Base-by-base conservation (phyloP, 148 eudicot genomes). In the Amaranthus cruentus region DNA sequence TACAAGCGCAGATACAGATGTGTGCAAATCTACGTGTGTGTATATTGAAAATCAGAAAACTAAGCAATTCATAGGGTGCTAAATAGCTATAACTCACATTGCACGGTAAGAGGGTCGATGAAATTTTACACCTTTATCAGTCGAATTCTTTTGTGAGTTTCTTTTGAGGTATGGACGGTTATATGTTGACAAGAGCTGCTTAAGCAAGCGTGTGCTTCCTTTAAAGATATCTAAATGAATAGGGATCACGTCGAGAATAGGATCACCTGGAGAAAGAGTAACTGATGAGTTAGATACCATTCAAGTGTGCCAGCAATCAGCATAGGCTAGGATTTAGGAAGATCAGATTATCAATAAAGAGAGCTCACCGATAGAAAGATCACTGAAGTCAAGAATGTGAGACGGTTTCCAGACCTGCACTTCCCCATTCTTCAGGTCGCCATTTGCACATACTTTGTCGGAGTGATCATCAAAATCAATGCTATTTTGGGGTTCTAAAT, bases 301-400 rank as follows among this genome's bases (percentile, higher is more conserved):
- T 49, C 55, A 50, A 75, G 50, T 51, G 59, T 46, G 44, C 38
- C 38, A 28, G 38, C 38, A 28, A 28, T 28, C 38, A 70, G 10
- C 55, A 57, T 53, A 63, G 55, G 43, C 58, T 68, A 48, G 4
- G 38, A 28, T 28, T 28, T 28, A 0, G 38, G 38, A 43, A 66
- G 8, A 21, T 46, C 56, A 59, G 8, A 7, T 63, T 56, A 67
- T 60, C 47, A 46, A 61, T 55, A 18, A 66, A 83, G 62, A 73
- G 9, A 28, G 79, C 93, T 80, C 76, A 94, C 98, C 93, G 47
- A 90, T 47, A 62, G 97, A 84, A 53, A 94, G 72, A 82, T 91
- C 78, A 77, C 98, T 90, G 81, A 94, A 94, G 85, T 94, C 97
- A 69, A 91, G 88, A 60, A 91, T 90, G 78, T 91, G 80, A 71